Base-by-base conservation (phyloP, 352 stramenopile genomes). In the Pythium folliculosum region DNA sequence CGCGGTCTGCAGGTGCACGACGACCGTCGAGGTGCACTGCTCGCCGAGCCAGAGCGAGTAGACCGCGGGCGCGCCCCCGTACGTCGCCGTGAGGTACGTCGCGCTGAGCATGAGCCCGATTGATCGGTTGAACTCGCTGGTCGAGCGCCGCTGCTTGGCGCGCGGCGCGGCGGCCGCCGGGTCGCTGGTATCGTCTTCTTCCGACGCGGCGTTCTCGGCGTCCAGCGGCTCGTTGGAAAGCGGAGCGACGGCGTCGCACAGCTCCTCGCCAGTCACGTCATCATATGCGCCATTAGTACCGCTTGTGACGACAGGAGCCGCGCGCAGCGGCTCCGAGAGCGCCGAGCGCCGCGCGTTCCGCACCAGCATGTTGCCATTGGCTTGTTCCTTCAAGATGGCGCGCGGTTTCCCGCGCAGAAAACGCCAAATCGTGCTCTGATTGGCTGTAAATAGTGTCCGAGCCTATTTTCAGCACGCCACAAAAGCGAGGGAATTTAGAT, bases 1-100 rank as follows among this genome's bases (percentile, higher is more conserved):
- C 7, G 77, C 63, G 47, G 89, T 77, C 65, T 89, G 63, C 43
- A 93, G 51, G 57, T 93, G 82, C 30, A 93, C 83, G 13, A 91
- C 80, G 10, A 93, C 85, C 5, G 78, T 75, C 17, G 85, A 91
- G 23, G 74, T 59, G 66, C 85, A 93, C n/a, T 64, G 45, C 62
- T 88, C 70, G 9, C 72, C 71, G 23, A 93, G 72, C n/a, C 71
- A 72, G 5, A 93, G 67, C 32, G 82, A 81, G 62, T 93, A 93
- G 54, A 72, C 77, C 56, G 80, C 71, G 6, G 84, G 69, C 12
- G 80, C 66, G 17, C 82, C 85, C n/a, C 82, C 85, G 53, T 88
- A 91, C 5, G 70, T 76, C 12, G 73, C 71, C 14, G 71, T 79
- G 22, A 91, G 71, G 68, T 86, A 88, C 43, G 74, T 70, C 5